These are phyloP conservation scores for Ascoidea rubescens DNA, from an alignment of 805 yeast genomes.

Conservation along the genomic window DNA sequence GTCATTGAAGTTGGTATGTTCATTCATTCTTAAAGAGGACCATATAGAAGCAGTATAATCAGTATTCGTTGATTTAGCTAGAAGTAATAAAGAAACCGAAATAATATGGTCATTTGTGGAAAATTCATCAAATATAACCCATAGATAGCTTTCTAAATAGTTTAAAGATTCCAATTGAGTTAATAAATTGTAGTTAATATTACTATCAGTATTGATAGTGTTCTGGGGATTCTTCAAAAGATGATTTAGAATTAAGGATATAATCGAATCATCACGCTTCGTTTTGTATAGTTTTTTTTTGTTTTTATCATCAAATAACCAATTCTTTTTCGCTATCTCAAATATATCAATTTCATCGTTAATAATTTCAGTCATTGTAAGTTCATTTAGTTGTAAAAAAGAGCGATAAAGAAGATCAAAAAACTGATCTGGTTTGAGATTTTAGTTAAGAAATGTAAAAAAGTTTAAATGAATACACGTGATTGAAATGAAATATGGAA, in stretches of 20 bases:
- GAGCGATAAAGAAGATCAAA: no score
- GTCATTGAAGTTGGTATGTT: not conserved
- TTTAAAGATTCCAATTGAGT: not conserved
- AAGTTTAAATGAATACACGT: no score
- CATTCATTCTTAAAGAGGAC: not conserved
- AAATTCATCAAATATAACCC: slow-evolving; percentile 28
- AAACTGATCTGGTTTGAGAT: no score
- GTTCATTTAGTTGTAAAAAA: no score
- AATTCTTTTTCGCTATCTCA: not conserved
- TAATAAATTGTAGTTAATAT: no score
- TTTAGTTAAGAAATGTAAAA: no score
- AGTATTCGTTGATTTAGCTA: slow-evolving; percentile 8
- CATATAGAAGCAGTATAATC: slow-evolving; percentile 10
- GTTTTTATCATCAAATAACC: not conserved
- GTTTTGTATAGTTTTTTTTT: no score
- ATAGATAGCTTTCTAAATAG: slow-evolving; percentile 17
- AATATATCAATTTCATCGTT: no score
- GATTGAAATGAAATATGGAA: no score
- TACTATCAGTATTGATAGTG: not conserved
- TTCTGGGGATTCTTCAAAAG: not conserved
- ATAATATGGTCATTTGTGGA: slow-evolving; percentile 26
- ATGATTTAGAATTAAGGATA: no score
- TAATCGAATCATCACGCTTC: no score
- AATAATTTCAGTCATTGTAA: no score
- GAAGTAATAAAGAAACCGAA: slow-evolving; percentile 16